Base-by-base conservation (phyloP, 2,329 filamentous ascomycete genomes). In the Ploettnerulaceae sp. region DNA sequence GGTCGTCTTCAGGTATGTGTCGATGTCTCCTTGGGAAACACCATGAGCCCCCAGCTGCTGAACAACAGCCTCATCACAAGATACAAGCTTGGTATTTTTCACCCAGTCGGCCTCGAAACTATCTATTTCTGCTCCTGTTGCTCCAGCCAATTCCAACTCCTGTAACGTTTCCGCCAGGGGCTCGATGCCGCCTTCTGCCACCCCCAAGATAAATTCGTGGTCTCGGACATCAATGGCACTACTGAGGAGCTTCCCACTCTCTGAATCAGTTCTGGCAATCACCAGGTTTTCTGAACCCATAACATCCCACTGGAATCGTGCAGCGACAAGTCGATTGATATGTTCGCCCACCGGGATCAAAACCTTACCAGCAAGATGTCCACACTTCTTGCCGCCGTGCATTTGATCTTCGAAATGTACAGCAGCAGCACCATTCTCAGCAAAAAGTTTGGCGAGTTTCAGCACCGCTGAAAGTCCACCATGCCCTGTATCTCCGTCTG, bases 371-470 rank as follows among this genome's bases (percentile, higher is more conserved):
- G 93, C 93, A 51, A 97, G 72, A 69, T 98, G 93, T 12, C 93
- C 93, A 64, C 93, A 98, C 70, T 97, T 98, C 75, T 98, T 98
- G 51, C 93, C 93, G 33, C 93, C 93, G 64, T 97, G 93, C 36
- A 97, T 78, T 69, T 98, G 93, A 64, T 98, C 93, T 68, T 98
- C 93, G 53, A 98, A 95, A 67, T 98, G 93, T 2, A 98, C 93
- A 7, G 86, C 93, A 0, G 93, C 93, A 1, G 93, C 93, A 43
- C 93, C 93, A 58, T 95, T 95, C 70, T 98, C 93, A 14, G 93
- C 93, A 60, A 98, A 98, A 6, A 97, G 79, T 71, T 97, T 98
- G 31, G 93, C 90, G 15, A 98, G 78, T 73, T 98, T 98, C 55
- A 97, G 75, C 2, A 98, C 91, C 0, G 93, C 87, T 1, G 89